Evolutionary conservation across 352 stramenopile genomes (phyloP).

Genomic region (Globisporangium solare): DNA sequence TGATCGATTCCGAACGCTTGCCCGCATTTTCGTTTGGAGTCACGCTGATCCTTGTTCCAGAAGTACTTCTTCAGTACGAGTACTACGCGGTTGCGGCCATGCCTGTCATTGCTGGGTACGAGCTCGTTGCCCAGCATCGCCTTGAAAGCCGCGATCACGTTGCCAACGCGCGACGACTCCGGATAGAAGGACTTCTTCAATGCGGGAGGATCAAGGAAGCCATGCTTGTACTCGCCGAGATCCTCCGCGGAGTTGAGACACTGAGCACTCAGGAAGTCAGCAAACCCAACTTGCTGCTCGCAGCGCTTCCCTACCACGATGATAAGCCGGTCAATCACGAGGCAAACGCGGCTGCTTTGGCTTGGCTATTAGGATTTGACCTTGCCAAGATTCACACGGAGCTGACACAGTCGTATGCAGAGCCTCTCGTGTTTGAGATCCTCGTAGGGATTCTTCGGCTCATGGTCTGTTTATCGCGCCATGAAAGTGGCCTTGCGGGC

Average conservation of each 20-base stretch:
- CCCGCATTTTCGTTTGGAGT: conserved; percentile 28
- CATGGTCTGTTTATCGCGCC: conserved; percentile 18
- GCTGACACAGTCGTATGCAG: neutral
- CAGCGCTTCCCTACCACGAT: conserved; percentile 28
- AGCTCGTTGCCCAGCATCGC: conserved; percentile 35
- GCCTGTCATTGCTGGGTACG: conserved; percentile 53
- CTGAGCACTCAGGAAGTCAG: neutral
- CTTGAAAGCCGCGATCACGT: conserved; percentile 46
- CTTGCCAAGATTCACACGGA: conserved; percentile 15
- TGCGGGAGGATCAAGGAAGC: conserved; percentile 53
- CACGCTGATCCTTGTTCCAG: conserved; percentile 37
- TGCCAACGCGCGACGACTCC: conserved; percentile 46
- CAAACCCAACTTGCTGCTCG: conserved; percentile 4
- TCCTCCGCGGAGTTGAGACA: conserved; percentile 23
- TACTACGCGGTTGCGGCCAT: conserved; percentile 40
- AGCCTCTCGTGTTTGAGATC: conserved; percentile 24
- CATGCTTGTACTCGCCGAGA: conserved; percentile 22
- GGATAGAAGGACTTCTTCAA: conserved; percentile 42
- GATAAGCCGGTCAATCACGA: conserved; percentile 34
- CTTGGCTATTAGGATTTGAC: conserved; percentile 30
- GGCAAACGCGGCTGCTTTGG: conserved; percentile 23
- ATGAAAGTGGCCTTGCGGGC: conserved; percentile 27
- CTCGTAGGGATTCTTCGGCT: conserved; percentile 29
- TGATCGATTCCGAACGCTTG: conserved; percentile 38
- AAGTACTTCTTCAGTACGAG: conserved; percentile 53